Percentiles rank a stretch among this genome's conserved stretches.
Conservation (phyloP, 768 basidiomycete genomes). For the Tylopilus subfusipes region DNA sequence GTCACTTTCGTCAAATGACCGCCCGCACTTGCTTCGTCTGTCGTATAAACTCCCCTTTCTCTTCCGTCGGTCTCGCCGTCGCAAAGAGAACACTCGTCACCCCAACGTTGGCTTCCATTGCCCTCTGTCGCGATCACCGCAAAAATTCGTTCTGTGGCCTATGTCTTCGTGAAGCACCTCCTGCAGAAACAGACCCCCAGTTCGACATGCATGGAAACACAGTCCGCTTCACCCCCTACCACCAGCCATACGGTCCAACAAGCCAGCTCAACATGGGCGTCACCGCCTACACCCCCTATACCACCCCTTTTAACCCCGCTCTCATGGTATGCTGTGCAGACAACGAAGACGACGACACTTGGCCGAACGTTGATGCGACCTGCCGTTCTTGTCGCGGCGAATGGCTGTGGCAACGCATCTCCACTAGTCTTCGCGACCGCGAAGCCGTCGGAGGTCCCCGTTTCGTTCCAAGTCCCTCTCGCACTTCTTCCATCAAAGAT, state of each 20-base stretch:
- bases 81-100: conserved; percentile 47
- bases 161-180: conserved; percentile 62
- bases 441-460: conserved; percentile 54
- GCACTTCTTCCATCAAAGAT: conserved; percentile 12
- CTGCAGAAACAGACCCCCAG: conserved; percentile 38
- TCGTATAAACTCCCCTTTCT: conserved; percentile 59
- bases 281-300: conserved; percentile 26
- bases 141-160: conserved; percentile 61
- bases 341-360: conserved; percentile 71
- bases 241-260: conserved; percentile 28
- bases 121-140: conserved; percentile 63
- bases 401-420: conserved; percentile 60
- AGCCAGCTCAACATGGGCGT: conserved; percentile 20
- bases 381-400: conserved; percentile 66
- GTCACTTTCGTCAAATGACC: conserved; percentile 60
- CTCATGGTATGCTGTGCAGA: conserved; percentile 51
- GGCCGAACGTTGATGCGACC: conserved; percentile 62
- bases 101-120: conserved; percentile 43
- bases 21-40: conserved; percentile 59
- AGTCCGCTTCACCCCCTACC: conserved; percentile 31
- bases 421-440: conserved; percentile 44
- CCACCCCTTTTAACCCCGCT: conserved; percentile 23
- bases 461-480: conserved; percentile 23
- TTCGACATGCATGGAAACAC: conserved; percentile 32
- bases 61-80: conserved; percentile 45